Conservation (phyloP, 2,329 filamentous ascomycete species). For the Trichoderma arundinaceum region DNA sequence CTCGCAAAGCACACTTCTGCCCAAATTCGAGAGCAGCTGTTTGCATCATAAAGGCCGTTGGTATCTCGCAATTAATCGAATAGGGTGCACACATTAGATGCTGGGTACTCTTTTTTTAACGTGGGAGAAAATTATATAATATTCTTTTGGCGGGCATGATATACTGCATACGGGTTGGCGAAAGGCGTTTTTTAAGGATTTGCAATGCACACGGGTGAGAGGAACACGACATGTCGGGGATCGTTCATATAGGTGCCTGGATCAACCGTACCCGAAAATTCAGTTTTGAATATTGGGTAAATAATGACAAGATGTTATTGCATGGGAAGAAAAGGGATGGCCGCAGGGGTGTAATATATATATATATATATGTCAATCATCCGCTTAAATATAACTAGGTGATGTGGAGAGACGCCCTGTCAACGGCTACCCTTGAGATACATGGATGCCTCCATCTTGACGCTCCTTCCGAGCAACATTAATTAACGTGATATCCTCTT, state of each 20-base stretch:
- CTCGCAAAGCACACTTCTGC: slow-evolving; percentile 29
- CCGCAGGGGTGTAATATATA: neutral
- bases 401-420: neutral
- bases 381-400: neutral
- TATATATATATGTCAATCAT: neutral
- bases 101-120: neutral
- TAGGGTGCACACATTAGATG: neutral
- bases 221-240: neutral
- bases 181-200: slow-evolving; percentile 21
- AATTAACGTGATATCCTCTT: neutral
- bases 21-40: slow-evolving; percentile 22
- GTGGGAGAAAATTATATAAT: neutral
- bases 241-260: neutral
- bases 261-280: neutral
- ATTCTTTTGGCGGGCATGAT: neutral
- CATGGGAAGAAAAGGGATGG: neutral
- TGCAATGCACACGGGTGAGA: neutral
- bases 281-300: neutral
- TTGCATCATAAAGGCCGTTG: neutral
- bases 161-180: slow-evolving; percentile 18
- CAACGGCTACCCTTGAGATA: neutral
- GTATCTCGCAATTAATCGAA: neutral
- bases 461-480: neutral
- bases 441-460: neutral
- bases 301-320: neutral